A percentile compares a stretch with the other conserved stretches of the same genome.
Conservation (phyloP, 805 yeast genomes). For the Teunomyces funiuensis region DNA sequence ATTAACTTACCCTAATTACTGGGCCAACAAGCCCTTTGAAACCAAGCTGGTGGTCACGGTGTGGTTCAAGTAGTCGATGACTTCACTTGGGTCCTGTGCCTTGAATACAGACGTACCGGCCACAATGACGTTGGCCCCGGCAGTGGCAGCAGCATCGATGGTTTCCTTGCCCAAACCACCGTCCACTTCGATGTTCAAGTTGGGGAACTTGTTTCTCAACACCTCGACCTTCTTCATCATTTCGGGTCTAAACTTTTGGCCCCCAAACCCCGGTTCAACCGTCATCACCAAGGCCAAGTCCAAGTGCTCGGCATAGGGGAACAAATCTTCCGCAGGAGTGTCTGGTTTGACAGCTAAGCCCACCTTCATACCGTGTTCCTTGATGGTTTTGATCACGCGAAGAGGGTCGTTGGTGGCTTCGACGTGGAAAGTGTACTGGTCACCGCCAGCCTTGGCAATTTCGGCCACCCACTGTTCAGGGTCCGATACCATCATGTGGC, state of each 20-base stretch:
- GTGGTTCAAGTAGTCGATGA: constrained; percentile 65
- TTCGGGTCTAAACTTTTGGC: constrained; percentile 90
- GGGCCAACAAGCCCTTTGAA: constrained; percentile 9
- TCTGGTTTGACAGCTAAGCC: constrained; percentile 95
- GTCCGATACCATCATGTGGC: constrained; percentile 95
- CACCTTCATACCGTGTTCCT: constrained; percentile 80
- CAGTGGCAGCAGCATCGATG: constrained; percentile 83
- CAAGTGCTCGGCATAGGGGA: constrained; percentile 68
- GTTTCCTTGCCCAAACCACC: constrained; percentile 93
- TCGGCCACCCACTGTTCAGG: constrained; percentile 95
- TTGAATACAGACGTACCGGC: constrained; percentile 95
- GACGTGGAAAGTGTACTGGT: constrained; percentile 93
- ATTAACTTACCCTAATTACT: background rate
- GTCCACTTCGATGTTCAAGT: constrained; percentile 89
- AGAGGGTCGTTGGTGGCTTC: constrained; percentile 85
- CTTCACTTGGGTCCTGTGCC: constrained; percentile 75
- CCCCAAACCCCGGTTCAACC: constrained; percentile 99
- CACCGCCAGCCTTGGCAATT: constrained; percentile 92
- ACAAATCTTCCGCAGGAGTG: constrained; percentile 81
- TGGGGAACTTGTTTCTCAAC: constrained; percentile 71
- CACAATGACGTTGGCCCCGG: constrained; percentile 97
- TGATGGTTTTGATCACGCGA: constrained; percentile 73
- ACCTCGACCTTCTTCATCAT: constrained; percentile 95
- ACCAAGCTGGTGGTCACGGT: constrained; percentile 53
- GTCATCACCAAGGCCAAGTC: constrained; percentile 99